Conservation (phyloP, 1,284 basidiomycete genomes). For the Trametes polyzona region DNA sequence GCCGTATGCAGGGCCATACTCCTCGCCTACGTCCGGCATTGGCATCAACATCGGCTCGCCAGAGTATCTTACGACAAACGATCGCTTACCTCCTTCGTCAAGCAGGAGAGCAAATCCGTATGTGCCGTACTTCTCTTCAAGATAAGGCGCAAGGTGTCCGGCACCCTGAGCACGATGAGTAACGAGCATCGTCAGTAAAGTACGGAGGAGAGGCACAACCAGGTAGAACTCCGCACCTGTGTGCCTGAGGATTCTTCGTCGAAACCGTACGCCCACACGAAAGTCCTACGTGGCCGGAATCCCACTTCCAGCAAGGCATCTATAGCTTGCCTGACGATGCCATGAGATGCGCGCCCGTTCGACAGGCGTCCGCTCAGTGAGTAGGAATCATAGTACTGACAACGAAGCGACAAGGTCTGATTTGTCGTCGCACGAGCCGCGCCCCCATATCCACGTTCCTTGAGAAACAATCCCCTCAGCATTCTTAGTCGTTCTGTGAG, state of each 20-base stretch:
- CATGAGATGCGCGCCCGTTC: background rate
- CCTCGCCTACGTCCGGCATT: conserved; percentile 37
- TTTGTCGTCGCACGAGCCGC: conserved; percentile 68
- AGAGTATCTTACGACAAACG: background rate
- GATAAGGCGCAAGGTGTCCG: conserved; percentile 43
- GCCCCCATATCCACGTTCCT: conserved; percentile 62
- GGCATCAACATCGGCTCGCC: no score
- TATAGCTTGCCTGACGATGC: conserved; percentile 47
- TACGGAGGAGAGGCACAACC: no score
- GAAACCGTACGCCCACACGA: conserved; percentile 68
- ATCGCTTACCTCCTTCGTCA: conserved; percentile 47
- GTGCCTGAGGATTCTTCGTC: conserved; percentile 68
- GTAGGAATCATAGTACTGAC: conserved; percentile 38
- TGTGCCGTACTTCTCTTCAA: conserved; percentile 54
- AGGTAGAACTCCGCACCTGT: no score
- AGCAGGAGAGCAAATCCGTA: conserved; percentile 59
- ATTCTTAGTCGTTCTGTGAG: background rate
- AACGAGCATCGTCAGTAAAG: no score
- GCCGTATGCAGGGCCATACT: conserved; percentile 35
- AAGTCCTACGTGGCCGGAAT: conserved; percentile 53
- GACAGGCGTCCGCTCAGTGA: background rate
- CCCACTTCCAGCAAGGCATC: conserved; percentile 55
- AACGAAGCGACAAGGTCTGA: conserved; percentile 57
- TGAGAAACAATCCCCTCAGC: background rate
- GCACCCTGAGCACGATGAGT: conserved; percentile 47